phyloP scores from a whole-genome alignment of 129 eudicot genomes.

The Helianthus tuberosus region DNA sequence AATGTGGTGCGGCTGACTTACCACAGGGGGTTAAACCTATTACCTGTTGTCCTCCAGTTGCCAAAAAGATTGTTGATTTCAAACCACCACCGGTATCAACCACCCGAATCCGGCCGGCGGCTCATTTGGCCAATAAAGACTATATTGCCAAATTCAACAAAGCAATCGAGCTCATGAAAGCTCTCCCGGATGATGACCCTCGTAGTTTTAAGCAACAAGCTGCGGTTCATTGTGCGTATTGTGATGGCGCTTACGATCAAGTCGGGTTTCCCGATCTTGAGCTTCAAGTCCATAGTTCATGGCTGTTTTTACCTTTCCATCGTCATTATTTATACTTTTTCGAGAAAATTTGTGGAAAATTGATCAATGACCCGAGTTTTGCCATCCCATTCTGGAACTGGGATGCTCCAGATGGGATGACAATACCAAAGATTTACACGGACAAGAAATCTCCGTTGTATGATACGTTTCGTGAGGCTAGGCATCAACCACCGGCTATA shows the following conservation, averaged over 20 bases:
- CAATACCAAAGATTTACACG: constrained; percentile 47
- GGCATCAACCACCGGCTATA: constrained; percentile 42
- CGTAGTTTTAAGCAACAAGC: constrained; percentile 67
- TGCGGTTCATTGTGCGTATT: constrained; percentile 70
- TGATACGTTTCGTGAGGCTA: constrained; percentile 38
- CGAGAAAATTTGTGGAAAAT: constrained; percentile 56
- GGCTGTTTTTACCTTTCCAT: constrained; percentile 76
- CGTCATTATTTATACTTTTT: constrained; percentile 58
- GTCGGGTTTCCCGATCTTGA: constrained; percentile 53
- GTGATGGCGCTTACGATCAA: constrained; percentile 60
- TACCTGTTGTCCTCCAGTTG: constrained; percentile 64
- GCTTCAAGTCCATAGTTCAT: constrained; percentile 61
- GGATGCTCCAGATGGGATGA: constrained; percentile 60
- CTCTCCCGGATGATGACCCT: constrained; percentile 59
- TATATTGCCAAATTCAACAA: constrained; percentile 46
- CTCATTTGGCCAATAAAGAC: constrained; percentile 44
- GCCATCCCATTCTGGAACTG: constrained; percentile 63
- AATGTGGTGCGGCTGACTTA: constrained; percentile 62
- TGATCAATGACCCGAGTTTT: constrained; percentile 52
- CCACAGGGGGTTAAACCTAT: constrained; percentile 43
- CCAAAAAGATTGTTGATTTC: constrained; percentile 41
- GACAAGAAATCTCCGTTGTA: constrained; percentile 45
- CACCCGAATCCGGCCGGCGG: constrained; percentile 50
- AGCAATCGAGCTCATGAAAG: constrained; percentile 67
- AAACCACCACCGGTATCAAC: constrained; percentile 31